Evolutionary conservation across 2,329 filamentous ascomycete genomes (phyloP).

Genomic region (Trichoderma sp.): DNA sequence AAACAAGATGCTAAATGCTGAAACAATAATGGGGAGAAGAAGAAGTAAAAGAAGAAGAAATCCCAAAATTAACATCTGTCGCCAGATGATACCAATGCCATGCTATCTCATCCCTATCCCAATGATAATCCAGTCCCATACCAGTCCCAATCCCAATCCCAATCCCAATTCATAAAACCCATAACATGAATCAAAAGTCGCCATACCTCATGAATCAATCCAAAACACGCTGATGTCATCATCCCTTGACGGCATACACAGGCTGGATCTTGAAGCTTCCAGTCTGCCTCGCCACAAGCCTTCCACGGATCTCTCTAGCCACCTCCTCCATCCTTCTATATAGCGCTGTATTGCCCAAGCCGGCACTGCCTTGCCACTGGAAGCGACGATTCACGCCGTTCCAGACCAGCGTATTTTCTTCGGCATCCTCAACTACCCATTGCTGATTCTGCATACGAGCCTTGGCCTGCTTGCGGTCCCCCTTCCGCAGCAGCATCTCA

Average conservation of each 20-base stretch:
- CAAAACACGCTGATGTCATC: not conserved
- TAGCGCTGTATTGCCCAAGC: not conserved
- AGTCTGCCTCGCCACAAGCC: not conserved
- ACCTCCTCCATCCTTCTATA: not conserved
- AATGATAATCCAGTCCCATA: not conserved
- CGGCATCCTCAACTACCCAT: not conserved
- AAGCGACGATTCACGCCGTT: not conserved
- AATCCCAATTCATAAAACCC: not conserved
- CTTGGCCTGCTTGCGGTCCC: not conserved
- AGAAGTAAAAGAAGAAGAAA: not conserved
- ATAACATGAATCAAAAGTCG: not conserved
- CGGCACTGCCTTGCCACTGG: not conserved
- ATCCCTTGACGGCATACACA: not conserved
- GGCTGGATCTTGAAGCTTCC: not conserved
- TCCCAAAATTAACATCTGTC: not conserved
- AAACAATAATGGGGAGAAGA: not conserved
- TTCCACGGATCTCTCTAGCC: not conserved
- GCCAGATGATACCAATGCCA: not conserved
- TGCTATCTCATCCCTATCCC: not conserved
- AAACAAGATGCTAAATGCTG: not conserved
- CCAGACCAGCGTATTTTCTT: not conserved
- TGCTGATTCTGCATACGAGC: not conserved
- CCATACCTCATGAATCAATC: not conserved
- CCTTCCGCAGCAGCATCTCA: not conserved
- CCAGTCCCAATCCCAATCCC: not conserved